phyloP scores from a whole-genome alignment of 2,329 filamentous ascomycete genomes.

The Piedraia hortae region DNA sequence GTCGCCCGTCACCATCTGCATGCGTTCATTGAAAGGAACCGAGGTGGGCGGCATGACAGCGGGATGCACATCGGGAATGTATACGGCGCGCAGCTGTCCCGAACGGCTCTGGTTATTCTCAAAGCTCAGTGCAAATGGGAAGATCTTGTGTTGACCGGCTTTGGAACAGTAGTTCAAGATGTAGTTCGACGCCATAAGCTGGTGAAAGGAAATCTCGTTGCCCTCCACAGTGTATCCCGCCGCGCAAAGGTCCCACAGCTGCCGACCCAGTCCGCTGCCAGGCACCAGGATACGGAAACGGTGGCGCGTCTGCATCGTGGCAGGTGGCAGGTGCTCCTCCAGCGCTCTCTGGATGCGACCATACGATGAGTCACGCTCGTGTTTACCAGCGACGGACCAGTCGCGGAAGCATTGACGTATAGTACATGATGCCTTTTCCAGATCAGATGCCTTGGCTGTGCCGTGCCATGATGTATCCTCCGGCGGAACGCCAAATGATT shows the following conservation, averaged over 20 bases:
- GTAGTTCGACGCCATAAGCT: slow-evolving; percentile 60
- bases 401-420: slow-evolving; percentile 85
- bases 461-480: slow-evolving; percentile 34
- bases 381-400: slow-evolving; percentile 54
- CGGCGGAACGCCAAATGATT: slow-evolving; percentile 31
- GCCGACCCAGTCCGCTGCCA: slow-evolving; percentile 61
- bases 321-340: slow-evolving; percentile 17
- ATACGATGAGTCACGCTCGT: slow-evolving; percentile 54
- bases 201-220: slow-evolving; percentile 89
- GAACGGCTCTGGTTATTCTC: slow-evolving; percentile 52
- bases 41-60: slow-evolving; percentile 12
- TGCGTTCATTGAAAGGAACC: slow-evolving; percentile 28
- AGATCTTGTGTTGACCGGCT: slow-evolving; percentile 40
- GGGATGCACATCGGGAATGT: slow-evolving; percentile 45
- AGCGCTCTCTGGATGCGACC: slow-evolving; percentile 43
- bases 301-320: slow-evolving; percentile 6
- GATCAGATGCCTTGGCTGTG: slow-evolving; percentile 41
- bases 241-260: slow-evolving; percentile 64
- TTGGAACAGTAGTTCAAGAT: slow-evolving; percentile 39
- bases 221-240: slow-evolving; percentile 53
- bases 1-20: slow-evolving; percentile 85
- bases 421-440: slow-evolving; percentile 80
- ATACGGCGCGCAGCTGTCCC: slow-evolving; percentile 47
- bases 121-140: slow-evolving; percentile 68
- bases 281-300: slow-evolving; percentile 52